A percentile compares a stretch with the other conserved stretches of the same genome.
Conservation (phyloP, 2,329 filamentous ascomycete species). For the Fusarium sulawesiense region DNA sequence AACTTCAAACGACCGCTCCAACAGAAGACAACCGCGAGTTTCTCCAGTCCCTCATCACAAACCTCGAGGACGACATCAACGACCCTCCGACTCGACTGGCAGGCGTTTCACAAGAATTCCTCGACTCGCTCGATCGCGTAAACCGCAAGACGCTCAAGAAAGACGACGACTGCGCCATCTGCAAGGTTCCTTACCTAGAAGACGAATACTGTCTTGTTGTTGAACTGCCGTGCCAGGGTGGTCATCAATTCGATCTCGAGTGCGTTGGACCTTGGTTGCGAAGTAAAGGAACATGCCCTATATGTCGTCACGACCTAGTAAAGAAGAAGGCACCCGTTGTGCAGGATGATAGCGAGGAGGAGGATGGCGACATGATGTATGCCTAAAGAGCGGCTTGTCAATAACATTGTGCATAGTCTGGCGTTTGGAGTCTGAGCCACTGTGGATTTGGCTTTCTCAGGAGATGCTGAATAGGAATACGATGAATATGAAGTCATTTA, state of each 20-base stretch:
- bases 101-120: slow-evolving; percentile 69
- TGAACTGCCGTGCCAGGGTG: slow-evolving; percentile 69
- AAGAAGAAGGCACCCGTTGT: slow-evolving; percentile 62
- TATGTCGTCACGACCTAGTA: slow-evolving; percentile 70
- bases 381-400: slow-evolving; percentile 41
- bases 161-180: slow-evolving; percentile 71
- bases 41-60: slow-evolving; percentile 60
- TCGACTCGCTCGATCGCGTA: slow-evolving; percentile 70
- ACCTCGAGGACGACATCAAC: slow-evolving; percentile 63
- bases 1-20: slow-evolving; percentile 62
- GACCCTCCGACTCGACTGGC: slow-evolving; percentile 63
- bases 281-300: slow-evolving; percentile 72
- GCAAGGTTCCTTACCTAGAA: slow-evolving; percentile 70
- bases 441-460: slow-evolving; percentile 22
- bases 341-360: slow-evolving; percentile 62
- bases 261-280: slow-evolving; percentile 74
- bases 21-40: slow-evolving; percentile 61
- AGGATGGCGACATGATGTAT: slow-evolving; percentile 63
- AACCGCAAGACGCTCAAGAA: slow-evolving; percentile 59
- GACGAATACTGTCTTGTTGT: slow-evolving; percentile 73
- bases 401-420: slow-evolving; percentile 38
- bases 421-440: slow-evolving; percentile 47
- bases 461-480: slow-evolving; percentile 10
- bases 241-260: slow-evolving; percentile 73
- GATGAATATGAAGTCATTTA: slow-evolving; percentile 8